These are phyloP conservation scores for Hordeum vulgare DNA, from an alignment of 176 grass and related monocot species.

Conservation along the genomic window MorexV3_pseudomolecules_assembly NC_058521.1:339278044-339278543, in stretches of 20 bases:
- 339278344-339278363: too few relatives aligned
- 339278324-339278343: neutral
- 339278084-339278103: too few relatives aligned
- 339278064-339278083: too few relatives aligned
- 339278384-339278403: neutral
- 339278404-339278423: neutral
- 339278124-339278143: too few relatives aligned
- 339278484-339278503: slow-evolving; percentile 51
- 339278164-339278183: too few relatives aligned
- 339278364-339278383: too few relatives aligned
- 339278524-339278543: slow-evolving; percentile 94
- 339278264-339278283: neutral
- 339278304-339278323: neutral
- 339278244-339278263: neutral
- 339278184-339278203: neutral
- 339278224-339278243: neutral
- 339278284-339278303: neutral
- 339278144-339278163: too few relatives aligned
- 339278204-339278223: neutral
- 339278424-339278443: slow-evolving; percentile 63
- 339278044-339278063: too few relatives aligned
- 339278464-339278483: slow-evolving; percentile 75
- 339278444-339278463: slow-evolving; percentile 92
- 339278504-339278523: slow-evolving; percentile 83
- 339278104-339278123: too few relatives aligned